Conservation (phyloP, 2,329 filamentous ascomycete species). For the Cordyceps javanica region DNA sequence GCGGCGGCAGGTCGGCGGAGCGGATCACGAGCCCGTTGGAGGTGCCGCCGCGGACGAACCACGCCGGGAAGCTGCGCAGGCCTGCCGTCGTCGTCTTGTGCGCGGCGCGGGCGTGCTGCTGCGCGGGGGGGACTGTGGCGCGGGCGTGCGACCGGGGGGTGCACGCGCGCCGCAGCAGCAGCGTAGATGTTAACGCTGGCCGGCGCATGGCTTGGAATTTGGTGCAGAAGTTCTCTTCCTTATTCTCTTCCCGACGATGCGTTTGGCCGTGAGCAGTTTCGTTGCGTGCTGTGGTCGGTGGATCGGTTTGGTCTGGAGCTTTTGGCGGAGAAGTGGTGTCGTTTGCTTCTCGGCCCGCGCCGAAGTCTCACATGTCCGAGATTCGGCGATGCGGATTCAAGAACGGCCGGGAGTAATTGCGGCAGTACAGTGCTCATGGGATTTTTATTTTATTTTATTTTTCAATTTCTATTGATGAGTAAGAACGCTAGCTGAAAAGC, state of each 20-base stretch:
- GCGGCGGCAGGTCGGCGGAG: slow-evolving; percentile 29
- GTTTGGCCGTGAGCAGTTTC: no score
- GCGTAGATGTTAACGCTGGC: not conserved
- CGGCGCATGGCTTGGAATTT: no score
- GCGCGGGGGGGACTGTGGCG: not conserved
- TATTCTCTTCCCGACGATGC: no score
- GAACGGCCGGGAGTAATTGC: no score
- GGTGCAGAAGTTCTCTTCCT: no score
- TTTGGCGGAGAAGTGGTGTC: no score
- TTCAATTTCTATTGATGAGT: no score
- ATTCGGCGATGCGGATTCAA: not conserved
- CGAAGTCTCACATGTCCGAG: not conserved
- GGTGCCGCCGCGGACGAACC: slow-evolving; percentile 56
- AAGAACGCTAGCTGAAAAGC: no score
- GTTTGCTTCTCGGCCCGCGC: not conserved
- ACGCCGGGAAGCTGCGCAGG: slow-evolving; percentile 29
- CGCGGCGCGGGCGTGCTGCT: not conserved
- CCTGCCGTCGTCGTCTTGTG: not conserved
- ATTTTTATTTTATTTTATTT: no score
- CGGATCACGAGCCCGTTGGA: slow-evolving; percentile 56
- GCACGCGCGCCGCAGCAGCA: not conserved
- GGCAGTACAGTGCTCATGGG: slow-evolving; percentile 41
- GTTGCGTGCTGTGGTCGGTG: no score
- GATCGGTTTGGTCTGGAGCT: no score
- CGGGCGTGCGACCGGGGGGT: not conserved